Percentiles rank a stretch among this genome's conserved stretches.
Conservation (phyloP, 306 rosid genomes). For the Hylodesmum podocarpum region DNA sequence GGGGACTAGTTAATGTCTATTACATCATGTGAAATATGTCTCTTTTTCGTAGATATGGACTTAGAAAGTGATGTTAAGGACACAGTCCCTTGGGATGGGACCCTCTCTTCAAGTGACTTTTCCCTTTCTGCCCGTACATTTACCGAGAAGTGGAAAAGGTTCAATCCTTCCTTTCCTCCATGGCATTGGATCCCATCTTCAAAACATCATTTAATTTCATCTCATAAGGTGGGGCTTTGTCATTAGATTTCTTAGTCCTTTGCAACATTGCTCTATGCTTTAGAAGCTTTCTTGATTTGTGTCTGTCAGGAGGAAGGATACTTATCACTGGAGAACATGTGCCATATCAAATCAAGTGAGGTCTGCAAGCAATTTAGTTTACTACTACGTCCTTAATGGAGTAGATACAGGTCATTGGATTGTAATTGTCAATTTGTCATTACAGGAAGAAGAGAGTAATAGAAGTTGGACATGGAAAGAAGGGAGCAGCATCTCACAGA, state of each 20-base stretch:
- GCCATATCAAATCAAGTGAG: slow-evolving; percentile 40
- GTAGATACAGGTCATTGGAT: slow-evolving; percentile 4
- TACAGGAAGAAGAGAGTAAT: slow-evolving; percentile 40
- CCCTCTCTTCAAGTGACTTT: slow-evolving; percentile 60
- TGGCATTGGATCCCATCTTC: slow-evolving; percentile 66
- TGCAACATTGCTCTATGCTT: background rate
- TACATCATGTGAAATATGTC: background rate
- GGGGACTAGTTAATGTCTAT: too few species aligned
- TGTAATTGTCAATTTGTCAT: background rate
- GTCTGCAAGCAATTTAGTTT: slow-evolving; percentile 28
- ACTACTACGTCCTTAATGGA: background rate
- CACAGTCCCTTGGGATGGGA: slow-evolving; percentile 56
- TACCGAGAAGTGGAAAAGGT: slow-evolving; percentile 56
- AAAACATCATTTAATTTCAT: slow-evolving; percentile 37
- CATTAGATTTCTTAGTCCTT: background rate
- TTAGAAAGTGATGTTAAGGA: slow-evolving; percentile 17
- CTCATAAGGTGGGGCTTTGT: slow-evolving; percentile 36
- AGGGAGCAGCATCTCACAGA: slow-evolving; percentile 29
- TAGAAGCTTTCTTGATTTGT: background rate
- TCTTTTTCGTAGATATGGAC: slow-evolving; percentile 35
- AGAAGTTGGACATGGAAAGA: slow-evolving; percentile 23
- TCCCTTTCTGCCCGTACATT: slow-evolving; percentile 52
- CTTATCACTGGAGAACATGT: slow-evolving; percentile 61
- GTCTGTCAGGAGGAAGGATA: slow-evolving; percentile 56
- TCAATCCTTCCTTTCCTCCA: slow-evolving; percentile 51